phyloP scores from a whole-genome alignment of 345 rosid genomes.

The Arabidopsis suecica region DNA sequence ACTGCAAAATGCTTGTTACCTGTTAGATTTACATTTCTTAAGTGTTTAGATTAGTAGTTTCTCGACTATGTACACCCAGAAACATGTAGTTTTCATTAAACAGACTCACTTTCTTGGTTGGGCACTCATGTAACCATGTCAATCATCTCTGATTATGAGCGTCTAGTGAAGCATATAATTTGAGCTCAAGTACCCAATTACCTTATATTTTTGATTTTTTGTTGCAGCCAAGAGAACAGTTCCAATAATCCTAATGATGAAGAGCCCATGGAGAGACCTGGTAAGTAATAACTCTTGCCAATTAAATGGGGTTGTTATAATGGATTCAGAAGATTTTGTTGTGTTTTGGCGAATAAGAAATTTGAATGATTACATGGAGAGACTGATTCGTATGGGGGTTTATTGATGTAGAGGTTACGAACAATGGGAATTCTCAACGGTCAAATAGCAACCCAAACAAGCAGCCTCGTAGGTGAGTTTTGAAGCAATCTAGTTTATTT shows the following conservation, averaged over 20 bases:
- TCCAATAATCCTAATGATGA: slow-evolving; percentile 30
- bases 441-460: slow-evolving; percentile 34
- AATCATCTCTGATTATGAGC: slow-evolving; percentile 13
- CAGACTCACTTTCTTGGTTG: background rate
- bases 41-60: slow-evolving; percentile 1
- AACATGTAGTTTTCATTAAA: background rate
- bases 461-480: slow-evolving; percentile 47
- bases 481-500: background rate
- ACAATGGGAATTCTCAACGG: slow-evolving; percentile 27
- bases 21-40: background rate
- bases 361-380: background rate
- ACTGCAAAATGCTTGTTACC: slow-evolving; percentile 14
- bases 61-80: background rate
- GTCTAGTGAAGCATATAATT: background rate
- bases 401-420: slow-evolving; percentile 31
- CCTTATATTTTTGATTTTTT: background rate
- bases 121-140: slow-evolving; percentile 8
- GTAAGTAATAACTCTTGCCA: slow-evolving; percentile 31
- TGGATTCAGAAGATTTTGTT: slow-evolving; percentile 2
- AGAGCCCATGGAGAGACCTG: slow-evolving; percentile 31
- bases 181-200: background rate
- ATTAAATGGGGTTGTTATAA: background rate
- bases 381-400: slow-evolving; percentile 8
- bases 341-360: background rate
- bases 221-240: slow-evolving; percentile 37